Evolutionary conservation across 805 yeast genomes (phyloP).

Genomic region (Suhomyces kilbournensis): DNA sequence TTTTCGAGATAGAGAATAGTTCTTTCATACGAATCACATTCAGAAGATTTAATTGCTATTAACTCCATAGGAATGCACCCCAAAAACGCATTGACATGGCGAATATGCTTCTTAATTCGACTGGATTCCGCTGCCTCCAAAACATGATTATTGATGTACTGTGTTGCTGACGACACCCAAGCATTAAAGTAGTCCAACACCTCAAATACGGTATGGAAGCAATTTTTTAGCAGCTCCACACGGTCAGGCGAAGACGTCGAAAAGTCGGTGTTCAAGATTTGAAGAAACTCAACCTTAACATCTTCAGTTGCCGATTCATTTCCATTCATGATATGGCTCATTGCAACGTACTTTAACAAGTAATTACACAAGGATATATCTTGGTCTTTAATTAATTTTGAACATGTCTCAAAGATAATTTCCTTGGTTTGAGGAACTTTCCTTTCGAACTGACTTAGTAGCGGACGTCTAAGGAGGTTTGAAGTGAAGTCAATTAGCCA

Average conservation of each 20-base stretch:
- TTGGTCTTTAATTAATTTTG: conserved; percentile 64
- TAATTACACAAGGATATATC: conserved; percentile 69
- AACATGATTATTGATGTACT: conserved; percentile 23
- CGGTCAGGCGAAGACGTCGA: conserved; percentile 47
- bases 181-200: conserved; percentile 80
- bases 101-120: conserved; percentile 25
- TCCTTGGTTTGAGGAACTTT: conserved; percentile 15
- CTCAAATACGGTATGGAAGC: conserved; percentile 72
- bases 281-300: conserved; percentile 57
- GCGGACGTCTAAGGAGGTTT: conserved; percentile 54
- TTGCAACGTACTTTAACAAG: conserved; percentile 71
- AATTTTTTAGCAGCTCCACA: conserved; percentile 55
- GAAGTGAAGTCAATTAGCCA: conserved; percentile 76
- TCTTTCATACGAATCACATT: conserved; percentile 82
- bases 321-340: conserved; percentile 58
- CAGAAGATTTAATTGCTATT: conserved; percentile 75
- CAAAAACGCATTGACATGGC: conserved; percentile 46
- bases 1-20: conserved; percentile 85
- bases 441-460: conserved; percentile 10
- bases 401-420: conserved; percentile 57
- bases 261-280: conserved; percentile 49
- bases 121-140: conserved; percentile 16
- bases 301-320: conserved; percentile 36
- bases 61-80: conserved; percentile 59
- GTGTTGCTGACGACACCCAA: conserved; percentile 55